Percentiles rank a stretch among this genome's conserved stretches.
These are phyloP conservation scores for Sporobolomyces pararoseus DNA, from an alignment of 768 basidiomycete genomes.

Conservation along the genomic window DNA sequence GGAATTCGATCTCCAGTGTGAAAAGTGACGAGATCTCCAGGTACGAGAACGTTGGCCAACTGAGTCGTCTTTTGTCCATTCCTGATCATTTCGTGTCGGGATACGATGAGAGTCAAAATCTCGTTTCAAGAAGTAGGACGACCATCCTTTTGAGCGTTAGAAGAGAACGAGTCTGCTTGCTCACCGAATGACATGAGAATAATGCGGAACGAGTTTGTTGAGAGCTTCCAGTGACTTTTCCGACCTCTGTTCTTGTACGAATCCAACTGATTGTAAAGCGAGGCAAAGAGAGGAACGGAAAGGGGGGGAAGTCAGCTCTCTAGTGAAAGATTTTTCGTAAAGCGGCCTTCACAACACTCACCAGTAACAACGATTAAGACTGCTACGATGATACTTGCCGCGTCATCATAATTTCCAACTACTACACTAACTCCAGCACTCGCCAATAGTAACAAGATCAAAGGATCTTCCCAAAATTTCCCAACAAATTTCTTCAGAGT, in stretches of 20 bases:
- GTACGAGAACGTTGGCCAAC: conserved; percentile 95
- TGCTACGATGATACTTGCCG: conserved; percentile 84
- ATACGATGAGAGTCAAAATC: too few species aligned
- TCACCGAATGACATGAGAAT: conserved; percentile 79
- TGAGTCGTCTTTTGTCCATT: conserved; percentile 68
- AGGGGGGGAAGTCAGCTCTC: too few species aligned
- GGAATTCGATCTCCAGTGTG: conserved; percentile 88
- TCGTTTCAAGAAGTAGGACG: too few species aligned
- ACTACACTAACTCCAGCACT: conserved; percentile 83
- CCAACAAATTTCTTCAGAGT: conserved; percentile 82
- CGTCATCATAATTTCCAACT: conserved; percentile 95
- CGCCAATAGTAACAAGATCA: conserved; percentile 83
- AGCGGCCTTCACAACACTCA: too few species aligned
- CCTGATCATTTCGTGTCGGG: too few species aligned
- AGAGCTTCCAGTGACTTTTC: conserved; percentile 91
- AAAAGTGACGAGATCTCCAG: conserved; percentile 86
- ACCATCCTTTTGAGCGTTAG: background rate
- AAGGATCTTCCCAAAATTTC: conserved; percentile 89
- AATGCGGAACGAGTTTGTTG: conserved; percentile 94
- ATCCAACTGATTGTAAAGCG: conserved; percentile 61
- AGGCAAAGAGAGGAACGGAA: too few species aligned
- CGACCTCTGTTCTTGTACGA: conserved; percentile 89
- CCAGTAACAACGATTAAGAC: conserved; percentile 90
- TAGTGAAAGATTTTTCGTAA: too few species aligned
- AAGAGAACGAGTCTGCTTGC: conserved; percentile 10